Evolutionary conservation across 371 early-diverging fungal species (phyloP).

Genomic region (Lichtheimia corymbifera): DNA sequence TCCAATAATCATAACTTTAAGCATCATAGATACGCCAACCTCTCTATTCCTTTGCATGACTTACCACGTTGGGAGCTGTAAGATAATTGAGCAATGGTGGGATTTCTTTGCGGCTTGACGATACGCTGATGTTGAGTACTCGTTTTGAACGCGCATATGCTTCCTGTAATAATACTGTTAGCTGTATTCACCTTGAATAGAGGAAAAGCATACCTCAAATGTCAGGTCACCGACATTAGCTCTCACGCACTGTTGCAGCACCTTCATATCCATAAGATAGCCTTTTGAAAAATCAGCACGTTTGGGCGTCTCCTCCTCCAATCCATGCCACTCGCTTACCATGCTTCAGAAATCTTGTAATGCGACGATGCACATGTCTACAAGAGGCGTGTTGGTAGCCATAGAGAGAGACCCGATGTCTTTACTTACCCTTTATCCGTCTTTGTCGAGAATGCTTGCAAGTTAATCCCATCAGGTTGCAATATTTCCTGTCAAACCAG

Average conservation of each 20-base stretch:
- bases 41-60: conserved; percentile 5
- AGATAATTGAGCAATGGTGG: conserved; percentile 73
- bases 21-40: background rate
- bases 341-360: conserved; percentile 65
- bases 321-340: conserved; percentile 34
- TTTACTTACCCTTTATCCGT: conserved; percentile 28
- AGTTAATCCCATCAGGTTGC: conserved; percentile 62
- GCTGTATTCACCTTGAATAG: background rate
- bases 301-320: background rate
- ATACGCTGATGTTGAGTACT: conserved; percentile 72
- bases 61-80: conserved; percentile 78
- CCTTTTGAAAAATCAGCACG: conserved; percentile 33
- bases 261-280: conserved; percentile 70
- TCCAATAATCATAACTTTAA: background rate
- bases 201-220: conserved; percentile 50
- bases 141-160: conserved; percentile 66
- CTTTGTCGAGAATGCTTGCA: conserved; percentile 63
- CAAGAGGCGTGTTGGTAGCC: background rate
- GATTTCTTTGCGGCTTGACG: conserved; percentile 67
- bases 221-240: conserved; percentile 73
- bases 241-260: conserved; percentile 67
- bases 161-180: conserved; percentile 40
- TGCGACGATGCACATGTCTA: conserved; percentile 57
- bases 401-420: background rate
- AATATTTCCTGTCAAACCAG: conserved; percentile 45